Percentiles rank a stretch among this genome's conserved stretches.
These are phyloP conservation scores for Tephrocybe rancida DNA, from an alignment of 768 basidiomycete species.

Conservation along the genomic window DNA sequence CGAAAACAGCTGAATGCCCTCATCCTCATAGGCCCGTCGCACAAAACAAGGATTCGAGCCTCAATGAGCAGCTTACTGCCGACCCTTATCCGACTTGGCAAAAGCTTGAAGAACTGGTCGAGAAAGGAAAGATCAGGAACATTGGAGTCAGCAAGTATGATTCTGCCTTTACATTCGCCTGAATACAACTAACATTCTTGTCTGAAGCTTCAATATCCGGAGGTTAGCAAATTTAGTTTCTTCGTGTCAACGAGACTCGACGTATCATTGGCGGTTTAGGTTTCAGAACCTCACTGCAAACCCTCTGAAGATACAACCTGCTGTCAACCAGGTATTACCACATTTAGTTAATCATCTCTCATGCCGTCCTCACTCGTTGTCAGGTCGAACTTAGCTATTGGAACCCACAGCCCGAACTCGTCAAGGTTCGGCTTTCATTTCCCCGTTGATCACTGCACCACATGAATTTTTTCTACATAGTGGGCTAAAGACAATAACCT, in stretches of 20 bases:
- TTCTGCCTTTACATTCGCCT: not conserved
- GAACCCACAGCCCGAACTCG: constrained; percentile 76
- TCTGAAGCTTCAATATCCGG: constrained; percentile 64
- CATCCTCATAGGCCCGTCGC: constrained; percentile 59
- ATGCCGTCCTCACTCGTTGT: not conserved
- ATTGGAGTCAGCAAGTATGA: constrained; percentile 86
- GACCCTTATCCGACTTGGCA: constrained; percentile 81
- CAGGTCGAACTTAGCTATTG: constrained; percentile 74
- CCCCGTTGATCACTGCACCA: not conserved
- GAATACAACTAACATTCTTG: not conserved
- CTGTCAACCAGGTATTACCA: constrained; percentile 60
- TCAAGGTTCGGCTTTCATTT: constrained; percentile 47
- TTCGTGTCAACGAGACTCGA: not conserved
- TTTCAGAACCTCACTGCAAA: constrained; percentile 66
- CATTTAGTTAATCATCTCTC: not conserved
- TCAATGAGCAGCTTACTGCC: constrained; percentile 54
- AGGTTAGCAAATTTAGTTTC: constrained; percentile 28
- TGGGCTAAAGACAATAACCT: constrained; percentile 70
- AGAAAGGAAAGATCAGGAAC: constrained; percentile 74
- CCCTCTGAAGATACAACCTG: constrained; percentile 59
- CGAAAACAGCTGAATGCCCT: not conserved
- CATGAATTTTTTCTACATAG: constrained; percentile 31
- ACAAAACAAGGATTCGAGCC: constrained; percentile 51
- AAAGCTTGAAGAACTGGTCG: constrained; percentile 77
- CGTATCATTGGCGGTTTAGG: constrained; percentile 25